phyloP scores from a whole-genome alignment of 2,329 filamentous ascomycete genomes.

The Beauveria rudraprayagi region DNA sequence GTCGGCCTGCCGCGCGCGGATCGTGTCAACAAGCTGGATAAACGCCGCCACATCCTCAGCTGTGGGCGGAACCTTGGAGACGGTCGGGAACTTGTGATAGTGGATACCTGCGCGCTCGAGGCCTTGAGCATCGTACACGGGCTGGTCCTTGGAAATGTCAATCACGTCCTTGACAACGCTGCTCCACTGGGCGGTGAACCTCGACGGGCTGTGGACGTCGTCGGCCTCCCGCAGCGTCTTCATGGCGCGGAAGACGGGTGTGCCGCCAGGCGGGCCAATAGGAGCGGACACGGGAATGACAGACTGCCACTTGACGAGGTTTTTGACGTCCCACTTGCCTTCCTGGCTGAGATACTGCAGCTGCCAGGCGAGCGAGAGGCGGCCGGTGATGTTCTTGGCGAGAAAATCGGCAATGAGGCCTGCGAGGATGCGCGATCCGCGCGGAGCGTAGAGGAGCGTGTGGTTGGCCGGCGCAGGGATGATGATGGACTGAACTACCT shows the following conservation, averaged over 20 bases:
- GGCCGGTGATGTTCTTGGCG: slow-evolving; percentile 61
- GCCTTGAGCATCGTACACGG: slow-evolving; percentile 74
- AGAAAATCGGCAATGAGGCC: slow-evolving; percentile 81
- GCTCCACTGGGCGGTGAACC: slow-evolving; percentile 63
- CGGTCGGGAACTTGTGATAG: slow-evolving; percentile 83
- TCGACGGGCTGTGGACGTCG: slow-evolving; percentile 65
- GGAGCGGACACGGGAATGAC: slow-evolving; percentile 69
- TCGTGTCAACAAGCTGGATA: slow-evolving; percentile 47
- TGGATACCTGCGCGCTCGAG: slow-evolving; percentile 58
- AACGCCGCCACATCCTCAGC: slow-evolving; percentile 46
- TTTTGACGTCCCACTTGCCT: slow-evolving; percentile 98
- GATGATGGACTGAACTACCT: slow-evolving; percentile 58
- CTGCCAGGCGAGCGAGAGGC: slow-evolving; percentile 82
- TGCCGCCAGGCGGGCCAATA: slow-evolving; percentile 45
- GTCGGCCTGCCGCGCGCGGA: slow-evolving; percentile 45
- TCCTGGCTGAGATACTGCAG: slow-evolving; percentile 79
- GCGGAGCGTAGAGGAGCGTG: slow-evolving; percentile 72
- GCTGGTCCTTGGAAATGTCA: slow-evolving; percentile 85
- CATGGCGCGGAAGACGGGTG: slow-evolving; percentile 72
- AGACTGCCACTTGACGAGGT: slow-evolving; percentile 82
- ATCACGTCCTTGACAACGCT: slow-evolving; percentile 65
- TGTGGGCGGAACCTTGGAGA: slow-evolving; percentile 79
- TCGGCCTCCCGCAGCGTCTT: slow-evolving; percentile 91
- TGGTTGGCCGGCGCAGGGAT: slow-evolving; percentile 75
- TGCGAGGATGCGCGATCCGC: slow-evolving; percentile 66